Base-by-base conservation (phyloP, 495 filamentous ascomycete species). In the Paragyromitra xinjiangensis region DNA sequence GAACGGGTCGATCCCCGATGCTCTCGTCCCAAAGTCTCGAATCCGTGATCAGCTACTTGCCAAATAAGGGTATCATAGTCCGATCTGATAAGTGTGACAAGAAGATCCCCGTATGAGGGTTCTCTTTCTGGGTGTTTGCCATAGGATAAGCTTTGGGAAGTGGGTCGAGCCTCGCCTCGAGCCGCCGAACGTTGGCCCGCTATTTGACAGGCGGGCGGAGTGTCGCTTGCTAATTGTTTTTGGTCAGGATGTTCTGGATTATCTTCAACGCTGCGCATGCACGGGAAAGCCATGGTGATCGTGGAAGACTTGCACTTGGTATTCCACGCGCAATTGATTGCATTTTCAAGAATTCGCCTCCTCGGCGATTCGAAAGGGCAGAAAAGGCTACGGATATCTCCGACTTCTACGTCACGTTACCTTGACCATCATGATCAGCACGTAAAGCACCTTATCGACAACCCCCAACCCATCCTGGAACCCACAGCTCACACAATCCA, bases 1-100 rank as follows among this genome's bases (percentile, higher is more conserved):
- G 50, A 56, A 19, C 26, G 48, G 48, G n/a, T 7, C 22, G 8
- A 64, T 8, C 37, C 22, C 61, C 61, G 61, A 64, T 44, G 61
- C 61, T 39, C 34, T 61, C 24, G 26, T 29, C 16, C 5, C 1
- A 24, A 19, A 8, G 16, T 61, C 19, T 12, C 12, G 26, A 65
- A 26, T 63, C 1, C 59, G 9, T 34, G 6, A 1, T 22, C 37
- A 63, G 62, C 22, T 34, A 3, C 42, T 66, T 51, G 14, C 64
- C 66, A 69, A 45, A 69, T 58, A 44, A 42, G 66, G 66, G 26
- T 58, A 58, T 58, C 53, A 69, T 69, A 69, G 37, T 56, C 66
- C 66, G 66, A 34, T 59, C 66, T 45, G 66, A 44, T 69, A 69
- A 59, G 66, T 59, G 29, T 69, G 66, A 69, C 66, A 69, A 56